Conservation (phyloP, 805 yeast genomes). For the Candida awuae region DNA sequence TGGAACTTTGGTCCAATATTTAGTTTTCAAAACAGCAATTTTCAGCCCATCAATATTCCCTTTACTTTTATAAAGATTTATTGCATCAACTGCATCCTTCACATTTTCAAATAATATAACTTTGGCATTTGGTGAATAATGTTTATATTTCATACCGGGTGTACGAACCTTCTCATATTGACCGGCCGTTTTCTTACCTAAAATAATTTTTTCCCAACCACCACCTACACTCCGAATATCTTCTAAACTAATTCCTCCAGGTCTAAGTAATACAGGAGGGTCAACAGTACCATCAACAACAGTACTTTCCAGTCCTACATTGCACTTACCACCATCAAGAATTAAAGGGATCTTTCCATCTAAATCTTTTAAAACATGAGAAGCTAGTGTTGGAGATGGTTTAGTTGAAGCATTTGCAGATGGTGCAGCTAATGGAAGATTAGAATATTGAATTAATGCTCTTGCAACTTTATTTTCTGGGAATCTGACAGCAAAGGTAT, state of each 20-base stretch:
- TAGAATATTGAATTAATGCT: slow-evolving; percentile 76
- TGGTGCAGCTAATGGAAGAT: slow-evolving; percentile 93
- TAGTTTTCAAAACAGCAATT: slow-evolving; percentile 46
- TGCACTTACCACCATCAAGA: slow-evolving; percentile 83
- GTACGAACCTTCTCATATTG: slow-evolving; percentile 67
- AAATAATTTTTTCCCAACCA: slow-evolving; percentile 52
- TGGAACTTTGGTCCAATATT: slow-evolving; percentile 24
- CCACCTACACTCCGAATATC: slow-evolving; percentile 53
- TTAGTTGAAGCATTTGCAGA: slow-evolving; percentile 94
- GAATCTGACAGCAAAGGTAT: slow-evolving; percentile 86
- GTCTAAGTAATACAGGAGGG: slow-evolving; percentile 86
- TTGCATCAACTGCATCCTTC: slow-evolving; percentile 33
- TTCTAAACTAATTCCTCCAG: slow-evolving; percentile 88
- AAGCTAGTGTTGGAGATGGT: slow-evolving; percentile 87
- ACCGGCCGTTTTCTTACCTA: slow-evolving; percentile 63
- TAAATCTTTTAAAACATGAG: slow-evolving; percentile 77
- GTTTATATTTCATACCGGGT: slow-evolving; percentile 97
- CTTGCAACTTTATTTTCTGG: slow-evolving; percentile 86
- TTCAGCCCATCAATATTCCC: slow-evolving; percentile 19
- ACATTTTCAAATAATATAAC: slow-evolving; percentile 59
- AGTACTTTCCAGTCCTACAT: slow-evolving; percentile 89
- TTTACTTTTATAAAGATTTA: slow-evolving; percentile 19
- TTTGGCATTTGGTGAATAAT: slow-evolving; percentile 84
- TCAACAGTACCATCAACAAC: slow-evolving; percentile 81
- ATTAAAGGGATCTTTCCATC: slow-evolving; percentile 74